Base-by-base conservation (phyloP, 371 early-diverging fungal genomes). In the Paraphysoderma sedebokerense region DNA sequence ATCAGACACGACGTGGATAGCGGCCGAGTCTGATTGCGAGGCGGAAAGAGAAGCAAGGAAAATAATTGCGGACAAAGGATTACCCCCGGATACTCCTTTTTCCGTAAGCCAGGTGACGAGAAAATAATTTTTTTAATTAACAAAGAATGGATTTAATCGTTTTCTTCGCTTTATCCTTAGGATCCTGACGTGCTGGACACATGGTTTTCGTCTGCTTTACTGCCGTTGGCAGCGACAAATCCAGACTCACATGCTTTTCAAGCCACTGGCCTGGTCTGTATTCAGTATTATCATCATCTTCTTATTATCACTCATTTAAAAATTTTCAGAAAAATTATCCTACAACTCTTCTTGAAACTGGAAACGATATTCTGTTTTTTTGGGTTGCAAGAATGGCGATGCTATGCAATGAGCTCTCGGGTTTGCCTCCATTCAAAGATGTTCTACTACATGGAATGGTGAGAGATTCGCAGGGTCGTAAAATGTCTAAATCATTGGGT, bases 341-440 rank as follows among this genome's bases (percentile, higher is more conserved):
- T 11, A 86, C 85, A 35, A 64, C 82, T 5, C 53, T 99, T 24
- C 68, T 98, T 27, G 99, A 99, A 67, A 99, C 99, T 47, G 99
- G 99, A 17, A 84, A 83, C 79, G 99, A 99, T 68, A 99, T 99
- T 67, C 61, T 99, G 48, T 98, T 98, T 82, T 98, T 98, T 79
- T 99, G 99, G 99, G 98, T 98, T 32, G 98, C 98, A 4, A 79
- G 99, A 54, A 99, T 99, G 99, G 96, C 98, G 31, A 98, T 99
- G 98, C 61, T 98, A 48, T 87, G 95, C 55, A 78, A 90, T 49
- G 85, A 95, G 60, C 66, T 98, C 48, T 93, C 95, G 5, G 95
- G 91, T 22, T 61, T 85, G 57, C 78, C 87, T 30, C 99, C 99
- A 11, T 99, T 99, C 68, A 74, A 80, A 35, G 79, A 86, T 59